Conservation (phyloP, 305 asterid species). For the Fraxinus paxiana region DNA sequence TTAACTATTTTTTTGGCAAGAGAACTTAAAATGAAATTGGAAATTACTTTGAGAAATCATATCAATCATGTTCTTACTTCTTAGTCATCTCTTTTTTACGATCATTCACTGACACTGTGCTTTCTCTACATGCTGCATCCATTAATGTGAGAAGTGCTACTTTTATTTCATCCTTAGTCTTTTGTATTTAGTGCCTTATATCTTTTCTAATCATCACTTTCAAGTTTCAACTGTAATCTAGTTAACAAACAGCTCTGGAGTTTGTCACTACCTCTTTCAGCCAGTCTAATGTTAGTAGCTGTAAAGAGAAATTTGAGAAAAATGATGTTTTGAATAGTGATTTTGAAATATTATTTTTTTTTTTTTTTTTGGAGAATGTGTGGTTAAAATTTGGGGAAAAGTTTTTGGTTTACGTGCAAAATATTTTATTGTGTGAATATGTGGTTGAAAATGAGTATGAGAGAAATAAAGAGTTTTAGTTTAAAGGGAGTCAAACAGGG, state of each 20-base stretch:
- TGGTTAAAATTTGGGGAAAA: neutral
- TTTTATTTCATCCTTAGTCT: neutral
- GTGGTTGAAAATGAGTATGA: neutral
- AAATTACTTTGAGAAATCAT: neutral
- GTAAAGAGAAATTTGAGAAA: neutral
- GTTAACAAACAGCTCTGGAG: neutral
- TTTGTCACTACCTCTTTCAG: neutral
- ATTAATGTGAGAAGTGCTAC: neutral
- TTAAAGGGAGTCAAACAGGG: neutral
- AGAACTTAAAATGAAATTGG: neutral
- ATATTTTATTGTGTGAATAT: neutral
- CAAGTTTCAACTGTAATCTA: neutral
- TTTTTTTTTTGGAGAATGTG: neutral
- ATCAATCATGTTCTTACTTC: neutral
- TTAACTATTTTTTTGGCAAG: neutral
- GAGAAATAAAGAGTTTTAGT: neutral
- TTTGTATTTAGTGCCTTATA: neutral
- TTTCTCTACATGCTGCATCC: neutral
- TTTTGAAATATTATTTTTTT: no score
- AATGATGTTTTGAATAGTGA: neutral
- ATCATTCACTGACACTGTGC: neutral
- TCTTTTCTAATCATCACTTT: neutral
- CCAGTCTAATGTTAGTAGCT: neutral
- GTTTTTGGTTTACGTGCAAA: neutral
- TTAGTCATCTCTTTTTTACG: neutral